Evolutionary conservation across 306 rosid genomes (phyloP).

Genomic region (Clitoria ternatea): DNA sequence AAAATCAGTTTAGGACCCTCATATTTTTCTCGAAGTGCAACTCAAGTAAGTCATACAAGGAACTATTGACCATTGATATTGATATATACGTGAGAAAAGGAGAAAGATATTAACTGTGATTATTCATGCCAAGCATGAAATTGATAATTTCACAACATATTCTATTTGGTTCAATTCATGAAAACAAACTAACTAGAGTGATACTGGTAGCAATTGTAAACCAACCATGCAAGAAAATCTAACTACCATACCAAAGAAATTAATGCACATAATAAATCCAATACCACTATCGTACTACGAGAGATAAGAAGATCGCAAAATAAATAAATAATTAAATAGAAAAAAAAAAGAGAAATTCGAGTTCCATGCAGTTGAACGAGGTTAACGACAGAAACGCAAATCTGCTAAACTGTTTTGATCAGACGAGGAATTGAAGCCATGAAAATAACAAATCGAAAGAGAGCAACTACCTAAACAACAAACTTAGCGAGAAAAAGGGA

Average conservation of each 20-base stretch:
- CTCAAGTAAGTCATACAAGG: too few relatives aligned
- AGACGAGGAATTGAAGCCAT: neutral
- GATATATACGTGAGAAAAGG: too few relatives aligned
- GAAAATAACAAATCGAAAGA: constrained; percentile 35
- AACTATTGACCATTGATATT: too few relatives aligned
- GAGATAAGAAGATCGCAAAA: neutral
- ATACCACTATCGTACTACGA: too few relatives aligned
- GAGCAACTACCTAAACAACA: neutral
- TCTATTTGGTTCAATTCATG: too few relatives aligned
- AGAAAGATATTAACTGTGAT: too few relatives aligned
- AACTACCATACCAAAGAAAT: neutral
- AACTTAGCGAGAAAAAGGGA: neutral
- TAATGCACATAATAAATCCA: neutral
- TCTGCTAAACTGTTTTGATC: constrained; percentile 6
- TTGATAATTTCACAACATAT: too few relatives aligned
- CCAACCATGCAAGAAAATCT: neutral
- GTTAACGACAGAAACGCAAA: constrained; percentile 15
- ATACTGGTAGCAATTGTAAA: neutral
- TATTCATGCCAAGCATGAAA: too few relatives aligned
- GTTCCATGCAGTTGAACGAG: neutral
- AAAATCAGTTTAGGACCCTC: too few relatives aligned
- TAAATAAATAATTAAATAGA: neutral
- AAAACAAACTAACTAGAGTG: neutral
- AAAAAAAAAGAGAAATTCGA: neutral
- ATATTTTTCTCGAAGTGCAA: too few relatives aligned